These are phyloP conservation scores for Pseudogymnoascus sp. DNA, from an alignment of 2,329 filamentous ascomycete species.

Conservation along the genomic window DNA sequence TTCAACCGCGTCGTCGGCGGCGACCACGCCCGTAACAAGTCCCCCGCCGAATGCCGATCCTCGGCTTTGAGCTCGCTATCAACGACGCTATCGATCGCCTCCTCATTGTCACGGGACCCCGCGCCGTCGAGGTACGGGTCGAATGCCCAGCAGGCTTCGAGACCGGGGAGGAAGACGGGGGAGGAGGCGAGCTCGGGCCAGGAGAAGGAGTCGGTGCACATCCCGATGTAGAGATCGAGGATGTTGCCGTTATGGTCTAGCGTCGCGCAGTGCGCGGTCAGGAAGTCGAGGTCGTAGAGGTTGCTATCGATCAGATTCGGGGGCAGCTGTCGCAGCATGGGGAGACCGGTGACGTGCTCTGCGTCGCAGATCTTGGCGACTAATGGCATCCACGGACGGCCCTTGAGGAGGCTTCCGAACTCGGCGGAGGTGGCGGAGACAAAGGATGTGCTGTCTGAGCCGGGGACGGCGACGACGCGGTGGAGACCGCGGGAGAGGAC, in stretches of 20 bases:
- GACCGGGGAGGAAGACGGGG: conserved; percentile 42
- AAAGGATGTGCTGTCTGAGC: conserved; percentile 44
- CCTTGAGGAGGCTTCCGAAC: conserved; percentile 43
- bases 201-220: conserved; percentile 46
- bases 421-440: conserved; percentile 40
- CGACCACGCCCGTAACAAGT: conserved; percentile 31
- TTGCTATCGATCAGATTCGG: conserved; percentile 33
- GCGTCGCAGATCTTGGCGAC: conserved; percentile 52
- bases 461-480: conserved; percentile 47
- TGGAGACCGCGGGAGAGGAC: conserved; percentile 54
- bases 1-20: conserved; percentile 34
- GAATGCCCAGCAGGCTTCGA: conserved; percentile 49
- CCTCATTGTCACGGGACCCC: conserved; percentile 30
- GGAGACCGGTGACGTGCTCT: conserved; percentile 46
- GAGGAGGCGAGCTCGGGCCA: conserved; percentile 43
- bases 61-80: background rate
- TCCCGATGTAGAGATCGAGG: conserved; percentile 53
- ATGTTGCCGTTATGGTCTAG: conserved; percentile 47
- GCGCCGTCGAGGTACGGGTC: conserved; percentile 43
- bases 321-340: conserved; percentile 51
- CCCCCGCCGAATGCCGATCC: conserved; percentile 37
- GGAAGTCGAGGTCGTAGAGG: conserved; percentile 43
- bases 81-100: conserved; percentile 20
- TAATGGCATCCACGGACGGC: conserved; percentile 50
- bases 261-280: conserved; percentile 49